phyloP scores from a whole-genome alignment of 257 asterid genomes.

The Ajuga chamaepitys region DNA sequence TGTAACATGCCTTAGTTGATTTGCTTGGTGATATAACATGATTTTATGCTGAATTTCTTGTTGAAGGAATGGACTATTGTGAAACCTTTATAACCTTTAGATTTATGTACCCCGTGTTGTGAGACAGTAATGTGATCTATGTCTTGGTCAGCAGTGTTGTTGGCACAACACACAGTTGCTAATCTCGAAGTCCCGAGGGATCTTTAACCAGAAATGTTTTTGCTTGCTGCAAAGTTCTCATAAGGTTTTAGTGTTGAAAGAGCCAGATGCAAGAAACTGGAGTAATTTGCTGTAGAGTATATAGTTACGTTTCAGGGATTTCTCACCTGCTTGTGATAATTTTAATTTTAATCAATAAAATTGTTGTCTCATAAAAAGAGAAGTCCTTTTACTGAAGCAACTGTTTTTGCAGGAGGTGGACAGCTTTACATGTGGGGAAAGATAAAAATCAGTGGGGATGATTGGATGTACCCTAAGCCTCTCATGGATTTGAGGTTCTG shows the following conservation, averaged over 20 bases:
- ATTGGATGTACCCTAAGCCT: constrained; percentile 99
- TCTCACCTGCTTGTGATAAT: too few relatives aligned
- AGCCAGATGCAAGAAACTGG: too few relatives aligned
- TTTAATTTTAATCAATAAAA: too few relatives aligned
- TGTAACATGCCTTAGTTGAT: neutral
- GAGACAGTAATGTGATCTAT: constrained; percentile 9
- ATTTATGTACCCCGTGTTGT: neutral
- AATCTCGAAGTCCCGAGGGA: neutral
- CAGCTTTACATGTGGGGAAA: constrained; percentile 99
- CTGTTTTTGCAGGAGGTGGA: constrained; percentile 70
- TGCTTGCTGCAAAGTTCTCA: neutral
- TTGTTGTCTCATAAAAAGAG: too few relatives aligned
- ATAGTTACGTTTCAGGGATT: too few relatives aligned
- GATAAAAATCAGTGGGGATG: constrained; percentile 84
- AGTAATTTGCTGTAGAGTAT: too few relatives aligned
- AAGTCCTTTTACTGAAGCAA: neutral
- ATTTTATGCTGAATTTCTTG: neutral
- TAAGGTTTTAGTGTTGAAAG: neutral
- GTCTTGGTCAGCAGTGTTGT: neutral
- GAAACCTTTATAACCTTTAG: neutral
- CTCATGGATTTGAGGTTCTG: constrained; percentile 87
- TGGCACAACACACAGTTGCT: neutral
- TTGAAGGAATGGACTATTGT: neutral
- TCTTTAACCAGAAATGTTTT: neutral
- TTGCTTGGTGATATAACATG: neutral